Percentiles rank a stretch among this genome's conserved stretches.
phyloP scores from a whole-genome alignment of 192 early-diverging fungal species.

The Spizellomyces punctatus region DNA sequence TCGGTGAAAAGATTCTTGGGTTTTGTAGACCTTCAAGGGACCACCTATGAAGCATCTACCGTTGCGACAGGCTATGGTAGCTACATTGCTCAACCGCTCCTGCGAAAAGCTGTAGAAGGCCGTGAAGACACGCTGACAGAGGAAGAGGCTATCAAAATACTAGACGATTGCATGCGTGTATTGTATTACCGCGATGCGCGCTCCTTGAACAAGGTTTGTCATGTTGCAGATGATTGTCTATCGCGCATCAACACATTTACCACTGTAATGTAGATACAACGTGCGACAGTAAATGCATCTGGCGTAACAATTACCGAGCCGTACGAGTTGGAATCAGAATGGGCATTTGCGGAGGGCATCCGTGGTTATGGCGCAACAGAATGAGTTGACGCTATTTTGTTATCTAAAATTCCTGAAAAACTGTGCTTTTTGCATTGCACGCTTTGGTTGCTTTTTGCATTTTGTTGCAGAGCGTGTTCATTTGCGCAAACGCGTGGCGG shows the following conservation, averaged over 20 bases:
- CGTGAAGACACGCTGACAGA: constrained; percentile 85
- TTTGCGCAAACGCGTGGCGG: too few relatives aligned
- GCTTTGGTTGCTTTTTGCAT: too few relatives aligned
- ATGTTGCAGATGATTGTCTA: background rate
- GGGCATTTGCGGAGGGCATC: constrained; percentile 79
- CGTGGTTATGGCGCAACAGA: constrained; percentile 51
- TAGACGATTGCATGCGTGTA: constrained; percentile 90
- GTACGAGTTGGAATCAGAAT: constrained; percentile 85
- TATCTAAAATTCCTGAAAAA: background rate
- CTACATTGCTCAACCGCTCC: constrained; percentile 86
- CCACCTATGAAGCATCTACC: constrained; percentile 85
- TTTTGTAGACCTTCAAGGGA: constrained; percentile 89
- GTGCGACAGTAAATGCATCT: constrained; percentile 82
- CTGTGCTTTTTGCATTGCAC: background rate
- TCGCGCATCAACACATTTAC: background rate
- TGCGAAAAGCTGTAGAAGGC: constrained; percentile 89
- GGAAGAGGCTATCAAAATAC: constrained; percentile 80
- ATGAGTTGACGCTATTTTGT: background rate
- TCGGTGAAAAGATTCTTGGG: constrained; percentile 71
- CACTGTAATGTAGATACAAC: constrained; percentile 69
- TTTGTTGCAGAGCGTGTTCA: too few relatives aligned
- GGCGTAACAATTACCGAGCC: constrained; percentile 88
- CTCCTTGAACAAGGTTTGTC: constrained; percentile 82
- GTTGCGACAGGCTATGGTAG: constrained; percentile 96
- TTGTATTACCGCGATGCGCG: constrained; percentile 94